A percentile compares a stretch with the other conserved stretches of the same genome.
phyloP scores from a whole-genome alignment of 1,284 basidiomycete genomes.

The Cryptococcus neoformans region DNA sequence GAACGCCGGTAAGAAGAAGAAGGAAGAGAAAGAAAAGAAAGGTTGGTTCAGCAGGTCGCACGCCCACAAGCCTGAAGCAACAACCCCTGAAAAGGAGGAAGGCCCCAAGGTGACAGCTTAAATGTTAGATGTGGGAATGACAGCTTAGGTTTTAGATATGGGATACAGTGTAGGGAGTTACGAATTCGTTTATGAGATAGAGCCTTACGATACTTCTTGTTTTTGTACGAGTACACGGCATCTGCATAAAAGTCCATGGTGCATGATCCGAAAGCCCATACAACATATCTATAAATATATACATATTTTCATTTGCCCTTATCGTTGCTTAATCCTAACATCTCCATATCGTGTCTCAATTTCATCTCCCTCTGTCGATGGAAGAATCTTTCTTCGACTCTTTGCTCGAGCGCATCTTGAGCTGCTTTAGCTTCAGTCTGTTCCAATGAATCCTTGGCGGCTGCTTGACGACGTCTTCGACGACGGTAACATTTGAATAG shows the following conservation, averaged over 20 bases:
- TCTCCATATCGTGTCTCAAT: slow-evolving; percentile 1
- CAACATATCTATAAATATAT: background rate
- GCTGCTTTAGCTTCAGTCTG: background rate
- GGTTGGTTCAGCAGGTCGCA: slow-evolving; percentile 13
- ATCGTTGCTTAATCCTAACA: background rate
- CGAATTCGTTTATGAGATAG: too few species aligned
- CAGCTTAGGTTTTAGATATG: too few species aligned
- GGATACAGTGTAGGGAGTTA: too few species aligned
- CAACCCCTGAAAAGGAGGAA: slow-evolving; percentile 3
- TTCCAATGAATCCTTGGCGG: background rate
- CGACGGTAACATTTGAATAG: background rate
- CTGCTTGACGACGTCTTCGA: background rate
- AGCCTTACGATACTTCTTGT: too few species aligned
- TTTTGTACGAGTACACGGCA: background rate
- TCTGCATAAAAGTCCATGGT: background rate
- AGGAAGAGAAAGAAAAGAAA: slow-evolving; percentile 28
- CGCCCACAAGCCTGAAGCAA: slow-evolving; percentile 3
- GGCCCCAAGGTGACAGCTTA: slow-evolving; percentile 6
- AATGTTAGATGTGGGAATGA: too few species aligned
- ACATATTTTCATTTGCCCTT: background rate
- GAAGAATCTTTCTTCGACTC: slow-evolving; percentile 1
- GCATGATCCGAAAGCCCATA: too few species aligned
- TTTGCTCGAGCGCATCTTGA: background rate
- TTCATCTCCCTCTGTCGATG: slow-evolving; percentile 4
- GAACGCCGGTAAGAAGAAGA: slow-evolving; percentile 50